phyloP scores from a whole-genome alignment of 2,329 filamentous ascomycete species.

The Pestalotiopsis sp. region DNA sequence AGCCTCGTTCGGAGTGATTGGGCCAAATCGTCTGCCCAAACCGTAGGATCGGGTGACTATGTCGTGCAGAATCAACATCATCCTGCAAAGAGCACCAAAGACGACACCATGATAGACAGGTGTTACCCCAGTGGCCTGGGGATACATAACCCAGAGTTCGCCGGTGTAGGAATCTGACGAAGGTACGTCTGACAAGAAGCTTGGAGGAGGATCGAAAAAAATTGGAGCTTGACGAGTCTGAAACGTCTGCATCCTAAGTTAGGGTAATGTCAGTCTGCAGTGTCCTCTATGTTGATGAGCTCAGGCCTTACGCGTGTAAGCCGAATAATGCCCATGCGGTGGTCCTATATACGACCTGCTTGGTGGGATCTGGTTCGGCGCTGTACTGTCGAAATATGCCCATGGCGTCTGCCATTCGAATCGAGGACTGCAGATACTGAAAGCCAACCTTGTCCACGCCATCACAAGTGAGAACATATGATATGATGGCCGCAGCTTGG shows the following conservation, averaged over 20 bases:
- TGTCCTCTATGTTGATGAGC: neutral
- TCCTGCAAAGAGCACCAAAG: constrained; percentile 30
- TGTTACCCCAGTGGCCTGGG: constrained; percentile 21
- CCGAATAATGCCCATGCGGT: constrained; percentile 36
- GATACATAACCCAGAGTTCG: constrained; percentile 34
- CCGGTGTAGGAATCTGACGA: constrained; percentile 30
- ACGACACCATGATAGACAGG: constrained; percentile 26
- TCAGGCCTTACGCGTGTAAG: neutral
- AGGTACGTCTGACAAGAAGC: constrained; percentile 28
- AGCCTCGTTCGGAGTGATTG: neutral
- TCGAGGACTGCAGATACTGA: constrained; percentile 33
- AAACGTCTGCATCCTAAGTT: constrained; percentile 16
- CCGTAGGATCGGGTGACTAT: constrained; percentile 15
- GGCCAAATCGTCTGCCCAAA: neutral
- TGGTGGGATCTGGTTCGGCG: constrained; percentile 20
- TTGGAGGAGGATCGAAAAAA: constrained; percentile 24
- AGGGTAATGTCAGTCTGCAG: neutral
- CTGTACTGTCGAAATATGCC: constrained; percentile 30
- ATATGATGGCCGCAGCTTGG: constrained; percentile 35
- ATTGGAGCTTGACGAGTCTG: constrained; percentile 28
- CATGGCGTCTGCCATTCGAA: constrained; percentile 35
- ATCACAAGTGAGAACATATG: constrained; percentile 30
- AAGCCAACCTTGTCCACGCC: constrained; percentile 41
- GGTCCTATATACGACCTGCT: constrained; percentile 18
- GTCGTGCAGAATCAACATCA: constrained; percentile 30